phyloP scores from a whole-genome alignment of 2,329 filamentous ascomycete species.

The Penicillium janthinellum region DNA sequence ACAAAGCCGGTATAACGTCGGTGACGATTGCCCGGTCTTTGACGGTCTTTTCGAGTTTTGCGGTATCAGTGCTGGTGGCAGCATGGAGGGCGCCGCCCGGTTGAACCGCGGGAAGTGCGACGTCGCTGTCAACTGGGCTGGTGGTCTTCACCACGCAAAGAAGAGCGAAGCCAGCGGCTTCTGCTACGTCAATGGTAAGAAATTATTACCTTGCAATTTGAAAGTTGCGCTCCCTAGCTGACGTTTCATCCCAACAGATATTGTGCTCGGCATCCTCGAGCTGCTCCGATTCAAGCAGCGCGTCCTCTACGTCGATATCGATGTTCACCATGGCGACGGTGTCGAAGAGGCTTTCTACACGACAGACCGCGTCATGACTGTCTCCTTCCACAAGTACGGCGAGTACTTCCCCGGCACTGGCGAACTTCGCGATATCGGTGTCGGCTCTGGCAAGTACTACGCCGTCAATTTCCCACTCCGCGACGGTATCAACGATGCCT shows the following conservation, averaged over 20 bases:
- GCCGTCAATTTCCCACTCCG: slow-evolving; percentile 70
- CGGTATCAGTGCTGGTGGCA: slow-evolving; percentile 68
- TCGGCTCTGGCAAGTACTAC: slow-evolving; percentile 68
- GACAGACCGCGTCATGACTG: slow-evolving; percentile 71
- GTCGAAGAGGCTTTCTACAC: slow-evolving; percentile 73
- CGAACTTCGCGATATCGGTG: slow-evolving; percentile 68
- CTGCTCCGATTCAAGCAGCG: slow-evolving; percentile 65
- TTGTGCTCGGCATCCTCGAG: slow-evolving; percentile 67
- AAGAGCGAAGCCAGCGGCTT: slow-evolving; percentile 93
- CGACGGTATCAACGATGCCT: slow-evolving; percentile 68
- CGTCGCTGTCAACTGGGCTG: slow-evolving; percentile 81
- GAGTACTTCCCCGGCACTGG: slow-evolving; percentile 73
- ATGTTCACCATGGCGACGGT: slow-evolving; percentile 68
- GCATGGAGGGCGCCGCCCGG: slow-evolving; percentile 70
- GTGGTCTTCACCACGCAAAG: slow-evolving; percentile 94
- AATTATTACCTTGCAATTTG: not conserved
- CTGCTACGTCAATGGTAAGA: slow-evolving; percentile 86
- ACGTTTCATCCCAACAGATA: slow-evolving; percentile 49
- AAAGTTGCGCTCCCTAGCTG: slow-evolving; percentile 9
- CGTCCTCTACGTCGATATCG: slow-evolving; percentile 68
- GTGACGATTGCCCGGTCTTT: slow-evolving; percentile 66
- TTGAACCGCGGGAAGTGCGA: slow-evolving; percentile 70
- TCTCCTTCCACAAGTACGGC: slow-evolving; percentile 72
- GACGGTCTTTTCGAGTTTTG: slow-evolving; percentile 72
- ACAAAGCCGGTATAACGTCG: slow-evolving; percentile 76